Percentiles rank a stretch among this genome's conserved stretches.
phyloP scores from a whole-genome alignment of 331 rosid species.

The Malus hybrid region DNA sequence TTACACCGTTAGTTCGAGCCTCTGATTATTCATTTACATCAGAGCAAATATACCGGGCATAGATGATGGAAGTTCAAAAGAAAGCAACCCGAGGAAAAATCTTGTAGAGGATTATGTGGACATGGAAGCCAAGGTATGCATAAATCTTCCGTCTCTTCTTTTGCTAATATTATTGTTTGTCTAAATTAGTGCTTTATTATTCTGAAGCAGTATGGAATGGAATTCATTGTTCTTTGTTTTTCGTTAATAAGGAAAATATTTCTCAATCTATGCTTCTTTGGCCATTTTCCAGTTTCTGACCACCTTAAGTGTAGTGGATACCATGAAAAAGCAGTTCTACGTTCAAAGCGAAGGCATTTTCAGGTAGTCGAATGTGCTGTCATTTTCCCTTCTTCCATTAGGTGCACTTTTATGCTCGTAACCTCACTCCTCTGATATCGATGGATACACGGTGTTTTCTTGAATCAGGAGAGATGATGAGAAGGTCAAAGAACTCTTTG shows the following conservation, averaged over 20 bases:
- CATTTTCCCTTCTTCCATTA: not conserved
- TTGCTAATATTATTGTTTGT: not conserved
- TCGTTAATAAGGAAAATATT: not conserved
- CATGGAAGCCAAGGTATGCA: slow-evolving; percentile 58
- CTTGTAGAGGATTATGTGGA: slow-evolving; percentile 76
- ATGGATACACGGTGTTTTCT: not conserved
- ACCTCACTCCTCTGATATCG: not conserved
- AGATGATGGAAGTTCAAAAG: slow-evolving; percentile 32
- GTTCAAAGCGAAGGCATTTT: slow-evolving; percentile 57
- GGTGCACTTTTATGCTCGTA: not conserved
- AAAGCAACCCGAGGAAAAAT: slow-evolving; percentile 34
- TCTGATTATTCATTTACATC: slow-evolving; percentile 29
- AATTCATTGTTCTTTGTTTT: not conserved
- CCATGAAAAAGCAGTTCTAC: slow-evolving; percentile 54
- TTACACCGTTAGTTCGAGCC: slow-evolving; percentile 15
- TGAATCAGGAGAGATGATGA: slow-evolving; percentile 64
- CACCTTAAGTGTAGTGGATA: slow-evolving; percentile 52
- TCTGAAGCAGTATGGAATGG: not conserved
- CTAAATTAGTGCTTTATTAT: not conserved
- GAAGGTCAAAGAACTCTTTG: slow-evolving; percentile 49
- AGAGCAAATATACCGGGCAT: slow-evolving; percentile 38
- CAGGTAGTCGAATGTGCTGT: slow-evolving; percentile 33
- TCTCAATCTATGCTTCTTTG: not conserved
- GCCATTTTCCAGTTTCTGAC: slow-evolving; percentile 48
- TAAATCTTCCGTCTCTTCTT: not conserved